These are phyloP conservation scores for Moricandia arvensis DNA, from an alignment of 345 rosid genomes.

Conservation along the genomic window DNA sequence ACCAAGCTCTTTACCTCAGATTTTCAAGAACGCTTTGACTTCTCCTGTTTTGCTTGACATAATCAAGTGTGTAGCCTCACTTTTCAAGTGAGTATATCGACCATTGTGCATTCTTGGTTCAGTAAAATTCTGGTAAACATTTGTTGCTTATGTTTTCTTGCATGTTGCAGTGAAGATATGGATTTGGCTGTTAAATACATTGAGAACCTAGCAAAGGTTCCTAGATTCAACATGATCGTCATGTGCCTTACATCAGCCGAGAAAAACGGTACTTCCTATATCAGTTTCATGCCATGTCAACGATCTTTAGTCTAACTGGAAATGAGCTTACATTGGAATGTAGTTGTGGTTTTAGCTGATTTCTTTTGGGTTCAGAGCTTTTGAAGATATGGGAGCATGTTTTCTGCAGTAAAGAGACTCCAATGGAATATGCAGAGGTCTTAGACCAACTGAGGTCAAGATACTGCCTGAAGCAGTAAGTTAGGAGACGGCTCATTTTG, in stretches of 20 bases:
- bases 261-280: constrained; percentile 55
- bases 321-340: neutral
- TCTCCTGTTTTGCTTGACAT: constrained; percentile 71
- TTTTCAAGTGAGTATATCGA: constrained; percentile 55
- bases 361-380: constrained; percentile 57
- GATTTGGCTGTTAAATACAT: constrained; percentile 72
- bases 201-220: constrained; percentile 71
- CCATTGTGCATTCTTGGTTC: neutral
- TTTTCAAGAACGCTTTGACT: constrained; percentile 74
- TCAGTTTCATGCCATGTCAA: neutral
- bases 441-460: constrained; percentile 51
- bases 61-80: constrained; percentile 61
- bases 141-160: constrained; percentile 16
- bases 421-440: constrained; percentile 57
- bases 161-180: constrained; percentile 56
- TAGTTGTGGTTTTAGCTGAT: neutral
- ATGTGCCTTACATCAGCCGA: constrained; percentile 75
- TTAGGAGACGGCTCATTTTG: neutral
- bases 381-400: constrained; percentile 66
- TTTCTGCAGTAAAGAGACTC: constrained; percentile 61
- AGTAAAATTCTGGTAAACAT: neutral
- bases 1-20: constrained; percentile 72
- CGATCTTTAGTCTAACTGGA: neutral
- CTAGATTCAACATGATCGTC: constrained; percentile 78
- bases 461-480: constrained; percentile 49